Percentiles rank a stretch among this genome's conserved stretches.
phyloP scores from a whole-genome alignment of 176 grass and related monocot genomes.

The Eragrostis curvula region DNA sequence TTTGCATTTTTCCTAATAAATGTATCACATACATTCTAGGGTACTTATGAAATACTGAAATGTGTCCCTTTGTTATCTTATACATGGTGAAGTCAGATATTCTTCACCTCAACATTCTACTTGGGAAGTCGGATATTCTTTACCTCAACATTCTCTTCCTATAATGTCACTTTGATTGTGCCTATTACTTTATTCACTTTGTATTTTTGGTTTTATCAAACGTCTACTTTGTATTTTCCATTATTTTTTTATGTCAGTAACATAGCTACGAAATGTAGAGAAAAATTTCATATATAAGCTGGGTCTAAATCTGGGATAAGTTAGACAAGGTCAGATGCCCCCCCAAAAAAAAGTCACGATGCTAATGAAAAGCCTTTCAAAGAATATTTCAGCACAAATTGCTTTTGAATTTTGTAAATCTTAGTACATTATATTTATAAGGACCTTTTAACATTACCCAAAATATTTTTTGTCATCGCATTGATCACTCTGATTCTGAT shows the following conservation, averaged over 20 bases:
- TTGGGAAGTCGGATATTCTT: conserved; percentile 11
- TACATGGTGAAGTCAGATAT: conserved; percentile 12
- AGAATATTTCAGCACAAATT: neutral
- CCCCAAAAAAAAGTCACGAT: neutral
- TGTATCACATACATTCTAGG: neutral
- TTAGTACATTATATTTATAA: conserved; percentile 28
- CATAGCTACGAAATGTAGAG: neutral
- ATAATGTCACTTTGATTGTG: neutral
- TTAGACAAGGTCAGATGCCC: neutral
- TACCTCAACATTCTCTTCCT: conserved; percentile 8
- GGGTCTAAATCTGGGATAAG: conserved; percentile 23
- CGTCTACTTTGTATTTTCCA: neutral
- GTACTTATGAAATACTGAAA: neutral
- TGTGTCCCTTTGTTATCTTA: conserved; percentile 20
- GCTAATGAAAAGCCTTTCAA: conserved; percentile 5
- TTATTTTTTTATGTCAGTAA: neutral
- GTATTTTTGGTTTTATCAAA: neutral
- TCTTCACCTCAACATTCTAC: conserved; percentile 11
- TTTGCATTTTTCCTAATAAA: conserved; percentile 26
- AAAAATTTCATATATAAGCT: conserved; percentile 9
- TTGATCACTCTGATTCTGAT: neutral
- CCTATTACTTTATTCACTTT: neutral
- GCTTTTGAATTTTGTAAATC: neutral
- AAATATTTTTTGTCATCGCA: neutral
- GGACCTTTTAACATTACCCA: neutral